Evolutionary conservation across 352 stramenopile genomes (phyloP), one percentile per base, ranked within the genome.

Genomic region (Phytophthora hibernalis): DNA sequence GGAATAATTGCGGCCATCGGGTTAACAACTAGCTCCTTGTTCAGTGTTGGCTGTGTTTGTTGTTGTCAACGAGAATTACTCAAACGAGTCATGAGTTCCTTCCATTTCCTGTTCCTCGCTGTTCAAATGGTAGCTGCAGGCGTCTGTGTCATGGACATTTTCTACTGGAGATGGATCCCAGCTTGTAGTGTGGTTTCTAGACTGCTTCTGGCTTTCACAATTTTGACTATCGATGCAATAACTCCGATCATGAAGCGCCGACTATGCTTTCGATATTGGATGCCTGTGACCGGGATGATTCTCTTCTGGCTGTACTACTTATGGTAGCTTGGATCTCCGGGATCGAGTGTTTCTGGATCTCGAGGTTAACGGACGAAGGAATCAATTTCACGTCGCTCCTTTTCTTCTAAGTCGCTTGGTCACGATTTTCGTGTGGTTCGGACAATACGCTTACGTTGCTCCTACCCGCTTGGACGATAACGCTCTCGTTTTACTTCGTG

Each of bases 321-420:
- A 13, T 67, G 28, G 24, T 3, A n/a, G 42, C 5, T 60, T 16
- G 48, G 30, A 60, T 13, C 58, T 66, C 11, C 50, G 54, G 22
- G 59, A 67, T 35, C 59, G 49, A n/a, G 50, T 61, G 18, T 40
- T 67, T 18, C 21, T 58, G 30, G 59, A 67, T 12, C 20, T 45
- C 13, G 26, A 28, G 15, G 21, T 66, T 16, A 28, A 60, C 16
- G 37, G 26, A 8, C 38, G 18, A 5, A 30, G 21, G 21, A 22
- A 22, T 5, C 48, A 54, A 20, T 66, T 60, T 51, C 58, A 54
- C 15, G 48, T 59, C 0, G 58, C 37, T 1, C 58, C 58, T 7
- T 66, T 66, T 40, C 28, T 60, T 3, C 20, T 59, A 12, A 60
- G 58, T 15, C 58, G 58, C 11, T 30, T 60, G 31, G 22, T 66